A percentile compares a stretch with the other conserved stretches of the same genome.
These are phyloP conservation scores for Lentinula sp. DNA, from an alignment of 768 basidiomycete species.

Conservation along the genomic window DNA sequence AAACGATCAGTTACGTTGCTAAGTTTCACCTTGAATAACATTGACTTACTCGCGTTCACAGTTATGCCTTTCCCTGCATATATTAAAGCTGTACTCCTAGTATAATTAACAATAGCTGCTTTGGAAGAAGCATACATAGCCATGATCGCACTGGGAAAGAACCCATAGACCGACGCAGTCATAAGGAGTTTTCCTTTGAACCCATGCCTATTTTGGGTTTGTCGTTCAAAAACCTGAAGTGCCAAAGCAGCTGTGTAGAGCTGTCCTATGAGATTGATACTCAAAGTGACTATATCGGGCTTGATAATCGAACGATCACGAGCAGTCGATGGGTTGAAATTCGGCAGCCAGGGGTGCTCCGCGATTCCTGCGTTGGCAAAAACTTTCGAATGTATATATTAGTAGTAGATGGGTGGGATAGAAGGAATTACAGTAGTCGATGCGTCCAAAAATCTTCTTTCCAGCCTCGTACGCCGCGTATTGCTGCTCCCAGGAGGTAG, in stretches of 20 bases:
- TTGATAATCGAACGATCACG: conserved; percentile 10
- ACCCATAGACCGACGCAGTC: conserved; percentile 14
- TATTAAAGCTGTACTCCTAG: conserved; percentile 12
- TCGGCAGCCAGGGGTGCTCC: conserved; percentile 14
- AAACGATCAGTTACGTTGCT: background rate
- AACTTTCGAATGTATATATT: background rate
- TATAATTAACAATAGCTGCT: conserved; percentile 14
- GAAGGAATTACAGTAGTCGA: conserved; percentile 10
- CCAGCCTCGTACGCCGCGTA: conserved; percentile 12
- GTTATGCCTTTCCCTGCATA: conserved; percentile 14
- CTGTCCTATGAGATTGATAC: conserved; percentile 14
- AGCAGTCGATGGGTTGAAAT: conserved; percentile 10
- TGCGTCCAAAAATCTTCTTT: conserved; percentile 9
- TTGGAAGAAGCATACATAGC: conserved; percentile 16
- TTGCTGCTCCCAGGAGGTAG: conserved; percentile 14
- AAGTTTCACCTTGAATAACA: background rate
- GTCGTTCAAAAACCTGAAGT: conserved; percentile 15
- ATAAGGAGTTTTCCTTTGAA: conserved; percentile 15
- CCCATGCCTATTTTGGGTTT: conserved; percentile 9
- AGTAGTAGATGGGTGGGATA: background rate
- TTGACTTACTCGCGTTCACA: conserved; percentile 10
- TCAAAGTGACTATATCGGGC: conserved; percentile 9
- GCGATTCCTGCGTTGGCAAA: conserved; percentile 16
- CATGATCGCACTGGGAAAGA: conserved; percentile 12
- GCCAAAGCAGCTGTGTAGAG: conserved; percentile 15